These are phyloP conservation scores for Torulaspora maleeae DNA, from an alignment of 805 yeast species.

Conservation along the genomic window DNA sequence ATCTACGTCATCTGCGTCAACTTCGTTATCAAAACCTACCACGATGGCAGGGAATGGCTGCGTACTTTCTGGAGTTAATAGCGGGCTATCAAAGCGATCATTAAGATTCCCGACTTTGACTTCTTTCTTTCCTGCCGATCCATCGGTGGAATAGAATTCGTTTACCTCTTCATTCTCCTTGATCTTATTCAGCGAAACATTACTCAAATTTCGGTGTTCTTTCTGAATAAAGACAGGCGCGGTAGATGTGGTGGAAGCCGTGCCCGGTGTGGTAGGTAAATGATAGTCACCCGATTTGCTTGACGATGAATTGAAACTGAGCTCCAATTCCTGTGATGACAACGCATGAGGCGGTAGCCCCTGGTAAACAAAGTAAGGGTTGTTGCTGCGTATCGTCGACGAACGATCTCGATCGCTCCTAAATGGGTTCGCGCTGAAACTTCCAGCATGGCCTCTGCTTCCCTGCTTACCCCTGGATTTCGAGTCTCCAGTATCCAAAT, in stretches of 20 bases:
- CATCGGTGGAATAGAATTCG: constrained; percentile 14
- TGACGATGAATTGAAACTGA: constrained; percentile 11
- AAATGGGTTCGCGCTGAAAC: constrained; percentile 16
- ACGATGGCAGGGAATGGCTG: constrained; percentile 27
- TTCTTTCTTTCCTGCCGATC: constrained; percentile 4
- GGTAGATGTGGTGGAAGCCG: constrained; percentile 12
- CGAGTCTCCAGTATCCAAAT: constrained; percentile 7
- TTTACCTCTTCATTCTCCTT: constrained; percentile 33
- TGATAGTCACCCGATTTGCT: constrained; percentile 8
- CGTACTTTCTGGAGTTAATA: constrained; percentile 11
- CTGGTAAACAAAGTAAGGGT: constrained; percentile 54
- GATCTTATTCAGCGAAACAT: constrained; percentile 34
- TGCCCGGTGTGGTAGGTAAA: constrained; percentile 13
- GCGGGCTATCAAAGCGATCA: constrained; percentile 12
- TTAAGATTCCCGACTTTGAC: constrained; percentile 1
- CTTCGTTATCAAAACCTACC: constrained; percentile 22
- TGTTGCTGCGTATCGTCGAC: constrained; percentile 22
- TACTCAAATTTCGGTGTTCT: constrained; percentile 23
- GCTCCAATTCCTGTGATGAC: constrained; percentile 19
- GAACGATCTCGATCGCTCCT: constrained; percentile 8
- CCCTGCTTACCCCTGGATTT: constrained; percentile 9
- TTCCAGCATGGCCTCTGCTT: constrained; percentile 7
- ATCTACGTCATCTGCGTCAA: constrained; percentile 10
- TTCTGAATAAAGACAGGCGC: constrained; percentile 12
- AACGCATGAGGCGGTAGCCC: constrained; percentile 52